Percentiles rank a stretch among this genome's conserved stretches.
Evolutionary conservation across 352 stramenopile genomes (phyloP).

Genomic region (Phytopythium mirpurense): DNA sequence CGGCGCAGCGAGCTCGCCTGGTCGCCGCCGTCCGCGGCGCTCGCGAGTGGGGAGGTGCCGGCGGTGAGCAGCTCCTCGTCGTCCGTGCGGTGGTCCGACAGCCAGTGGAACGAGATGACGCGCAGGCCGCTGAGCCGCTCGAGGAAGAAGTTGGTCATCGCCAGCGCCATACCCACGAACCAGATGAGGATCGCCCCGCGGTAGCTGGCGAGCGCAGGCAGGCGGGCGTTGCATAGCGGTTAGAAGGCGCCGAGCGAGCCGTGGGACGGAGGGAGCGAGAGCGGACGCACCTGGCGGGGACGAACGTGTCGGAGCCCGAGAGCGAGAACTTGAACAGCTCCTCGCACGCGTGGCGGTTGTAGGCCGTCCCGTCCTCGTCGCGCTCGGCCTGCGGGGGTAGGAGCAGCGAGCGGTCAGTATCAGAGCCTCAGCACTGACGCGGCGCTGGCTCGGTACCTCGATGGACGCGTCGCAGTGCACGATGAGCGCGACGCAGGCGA

Average conservation of each 20-base stretch:
- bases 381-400: neutral
- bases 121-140: constrained; percentile 76
- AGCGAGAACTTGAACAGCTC: constrained; percentile 71
- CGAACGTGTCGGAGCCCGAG: constrained; percentile 40
- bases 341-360: constrained; percentile 77
- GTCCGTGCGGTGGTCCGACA: constrained; percentile 35
- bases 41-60: neutral
- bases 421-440: no score
- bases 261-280: no score
- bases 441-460: constrained; percentile 17
- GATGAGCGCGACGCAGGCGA: constrained; percentile 79
- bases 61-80: constrained; percentile 38
- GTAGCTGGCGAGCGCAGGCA: constrained; percentile 34
- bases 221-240: neutral
- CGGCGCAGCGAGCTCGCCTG: neutral
- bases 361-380: constrained; percentile 35
- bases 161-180: constrained; percentile 72
- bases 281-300: constrained; percentile 44
- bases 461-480: constrained; percentile 73
- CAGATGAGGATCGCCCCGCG: constrained; percentile 79
- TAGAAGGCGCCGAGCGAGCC: no score
- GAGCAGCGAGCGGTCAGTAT: neutral
- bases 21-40: neutral
- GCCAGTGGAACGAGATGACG: constrained; percentile 79
- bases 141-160: constrained; percentile 81